Evolutionary conservation across 371 early-diverging fungal genomes (phyloP).

Genomic region (Mucor lusitanicus): DNA sequence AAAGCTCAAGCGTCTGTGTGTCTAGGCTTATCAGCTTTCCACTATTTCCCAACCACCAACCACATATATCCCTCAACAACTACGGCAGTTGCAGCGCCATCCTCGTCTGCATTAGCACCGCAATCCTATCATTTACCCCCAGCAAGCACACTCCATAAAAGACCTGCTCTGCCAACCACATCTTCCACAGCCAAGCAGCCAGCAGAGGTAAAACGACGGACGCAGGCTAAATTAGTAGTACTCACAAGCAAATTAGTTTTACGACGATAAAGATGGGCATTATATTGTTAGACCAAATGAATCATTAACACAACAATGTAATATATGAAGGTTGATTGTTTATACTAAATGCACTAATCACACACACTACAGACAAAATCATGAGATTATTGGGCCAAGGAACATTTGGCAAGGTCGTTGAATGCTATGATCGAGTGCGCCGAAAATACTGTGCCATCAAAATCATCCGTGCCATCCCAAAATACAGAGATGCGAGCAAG

Average conservation of each 20-base stretch:
- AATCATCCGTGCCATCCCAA: slow-evolving; percentile 90
- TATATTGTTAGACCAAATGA: slow-evolving; percentile 78
- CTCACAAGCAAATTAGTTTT: slow-evolving; percentile 9
- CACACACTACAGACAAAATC: slow-evolving; percentile 65
- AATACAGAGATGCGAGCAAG: slow-evolving; percentile 91
- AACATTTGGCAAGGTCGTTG: slow-evolving; percentile 95
- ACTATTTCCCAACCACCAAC: slow-evolving; percentile 12
- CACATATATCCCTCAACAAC: slow-evolving; percentile 2
- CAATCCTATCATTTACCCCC: not conserved
- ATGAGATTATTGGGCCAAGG: slow-evolving; percentile 89
- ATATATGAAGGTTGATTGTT: not conserved
- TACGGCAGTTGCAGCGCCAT: not conserved
- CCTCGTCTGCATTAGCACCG: not conserved
- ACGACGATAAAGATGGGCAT: slow-evolving; percentile 93
- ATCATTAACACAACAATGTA: slow-evolving; percentile 74
- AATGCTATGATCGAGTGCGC: slow-evolving; percentile 73
- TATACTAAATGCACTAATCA: not conserved
- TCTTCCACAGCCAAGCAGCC: not conserved
- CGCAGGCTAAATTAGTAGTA: not conserved
- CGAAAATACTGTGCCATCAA: slow-evolving; percentile 72
- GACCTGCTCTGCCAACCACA: not conserved
- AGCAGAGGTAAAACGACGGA: not conserved
- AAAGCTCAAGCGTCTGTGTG: not conserved
- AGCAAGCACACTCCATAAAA: not conserved
- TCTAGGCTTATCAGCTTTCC: slow-evolving; percentile 14